These are phyloP conservation scores for Cyberlindnera maclurae DNA, from an alignment of 805 yeast species.

Conservation along the genomic window DNA sequence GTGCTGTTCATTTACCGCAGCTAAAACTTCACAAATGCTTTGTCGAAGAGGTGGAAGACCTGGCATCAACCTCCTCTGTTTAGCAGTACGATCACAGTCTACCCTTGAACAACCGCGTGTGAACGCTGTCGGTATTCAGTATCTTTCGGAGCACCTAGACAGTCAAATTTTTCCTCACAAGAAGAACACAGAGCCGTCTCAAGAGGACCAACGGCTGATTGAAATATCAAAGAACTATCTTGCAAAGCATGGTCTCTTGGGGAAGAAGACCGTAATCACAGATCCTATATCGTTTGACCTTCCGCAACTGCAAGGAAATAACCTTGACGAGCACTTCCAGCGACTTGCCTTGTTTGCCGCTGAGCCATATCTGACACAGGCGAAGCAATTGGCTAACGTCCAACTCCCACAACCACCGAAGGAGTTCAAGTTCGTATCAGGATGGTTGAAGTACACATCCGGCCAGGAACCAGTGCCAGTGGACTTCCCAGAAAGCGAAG, in stretches of 20 bases:
- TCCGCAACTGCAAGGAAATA: constrained; percentile 67
- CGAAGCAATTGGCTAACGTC: constrained; percentile 35
- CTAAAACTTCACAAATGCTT: too few species aligned
- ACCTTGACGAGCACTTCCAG: constrained; percentile 81
- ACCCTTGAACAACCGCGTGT: constrained; percentile 38
- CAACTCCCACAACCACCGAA: constrained; percentile 36
- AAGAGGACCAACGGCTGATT: constrained; percentile 29
- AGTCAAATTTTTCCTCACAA: constrained; percentile 44
- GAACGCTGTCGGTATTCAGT: constrained; percentile 78
- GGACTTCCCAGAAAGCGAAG: constrained; percentile 60
- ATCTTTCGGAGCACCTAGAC: constrained; percentile 53
- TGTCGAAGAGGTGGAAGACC: too few species aligned
- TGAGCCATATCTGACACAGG: constrained; percentile 51
- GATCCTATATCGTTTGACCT: constrained; percentile 54
- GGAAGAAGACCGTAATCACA: constrained; percentile 58
- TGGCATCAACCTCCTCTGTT: neutral
- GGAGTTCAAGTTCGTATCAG: constrained; percentile 53
- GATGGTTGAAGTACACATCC: constrained; percentile 73
- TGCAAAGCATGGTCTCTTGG: constrained; percentile 55
- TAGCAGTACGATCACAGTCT: constrained; percentile 2
- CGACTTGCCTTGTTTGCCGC: constrained; percentile 54
- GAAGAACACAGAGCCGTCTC: constrained; percentile 15
- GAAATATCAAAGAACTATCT: constrained; percentile 57
- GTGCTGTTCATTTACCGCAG: too few species aligned
- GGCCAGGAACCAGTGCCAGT: constrained; percentile 52